Evolutionary conservation across 2,329 filamentous ascomycete genomes (phyloP), one percentile per base, ranked within the genome.

Genomic region (Colletotrichum destructivum): DNA sequence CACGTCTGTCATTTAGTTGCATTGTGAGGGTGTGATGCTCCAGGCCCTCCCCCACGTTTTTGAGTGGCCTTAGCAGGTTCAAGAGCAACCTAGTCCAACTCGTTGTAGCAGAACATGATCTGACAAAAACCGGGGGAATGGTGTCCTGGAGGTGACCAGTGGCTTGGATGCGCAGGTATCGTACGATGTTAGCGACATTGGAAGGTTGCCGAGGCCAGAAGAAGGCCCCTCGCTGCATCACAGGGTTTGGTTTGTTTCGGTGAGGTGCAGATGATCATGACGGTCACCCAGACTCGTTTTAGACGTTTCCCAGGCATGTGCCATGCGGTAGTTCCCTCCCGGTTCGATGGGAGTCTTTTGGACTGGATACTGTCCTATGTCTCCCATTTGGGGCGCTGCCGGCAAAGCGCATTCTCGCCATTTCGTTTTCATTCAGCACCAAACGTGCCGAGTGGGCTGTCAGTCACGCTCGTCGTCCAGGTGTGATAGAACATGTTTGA

Each of bases 21-120:
- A 42, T 57, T 18, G 11, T 23, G 11, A 23, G 35, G 18, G 11
- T 57, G 55, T 12, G 35, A 38, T n/a, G n/a, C 5, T 15, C 35
- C 55, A 42, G 7, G 7, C 13, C 21, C 26, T 1, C 31, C 40
- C 21, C 56, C 18, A 54, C 31, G 15, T 21, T 21, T 13, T 31
- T 1, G 21, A 15, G 38, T 12, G 3, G n/a, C 61, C 49, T 42
- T 21, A 11, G 51, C 15, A 31, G 13, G 21, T 60, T 47, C 42
- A 1, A 60, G 57, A 47, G 46, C n/a, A 44, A 9, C 56, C 11
- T 11, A 44, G 8, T 26, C 9, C 3, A n/a, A 15, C 8, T 1
- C 62, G 18, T 16, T 46, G 23, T 2, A 46, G 18, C 12, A 38
- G 40, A 16, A 47, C 62, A 55, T 64, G 61, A 55, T 64, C 61